phyloP scores from a whole-genome alignment of 2,329 filamentous ascomycete species.

The Venturia pyrina region DNA sequence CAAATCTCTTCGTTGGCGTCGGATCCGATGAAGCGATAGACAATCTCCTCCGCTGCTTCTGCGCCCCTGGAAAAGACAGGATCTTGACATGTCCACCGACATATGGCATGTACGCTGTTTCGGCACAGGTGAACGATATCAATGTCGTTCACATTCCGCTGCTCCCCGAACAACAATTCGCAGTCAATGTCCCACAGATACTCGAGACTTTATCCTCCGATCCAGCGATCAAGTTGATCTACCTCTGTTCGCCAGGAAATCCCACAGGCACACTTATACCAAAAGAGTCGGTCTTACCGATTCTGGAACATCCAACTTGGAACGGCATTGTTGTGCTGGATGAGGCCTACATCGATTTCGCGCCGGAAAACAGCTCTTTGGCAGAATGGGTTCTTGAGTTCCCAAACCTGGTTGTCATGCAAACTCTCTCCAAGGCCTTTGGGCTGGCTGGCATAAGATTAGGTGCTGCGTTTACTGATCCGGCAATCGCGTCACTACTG shows the following conservation, averaged over 20 bases:
- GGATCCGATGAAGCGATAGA: slow-evolving; percentile 97
- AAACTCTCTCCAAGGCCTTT: slow-evolving; percentile 97
- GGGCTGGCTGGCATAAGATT: slow-evolving; percentile 88
- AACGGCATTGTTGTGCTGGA: slow-evolving; percentile 91
- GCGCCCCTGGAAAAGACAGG: slow-evolving; percentile 73
- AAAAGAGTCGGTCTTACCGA: slow-evolving; percentile 60
- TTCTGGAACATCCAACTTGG: slow-evolving; percentile 83
- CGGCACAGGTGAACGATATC: slow-evolving; percentile 88
- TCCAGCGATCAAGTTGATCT: slow-evolving; percentile 70
- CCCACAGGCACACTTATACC: slow-evolving; percentile 72
- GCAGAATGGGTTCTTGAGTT: slow-evolving; percentile 88
- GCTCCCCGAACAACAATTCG: slow-evolving; percentile 60
- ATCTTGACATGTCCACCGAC: slow-evolving; percentile 94
- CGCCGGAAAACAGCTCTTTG: slow-evolving; percentile 65
- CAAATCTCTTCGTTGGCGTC: slow-evolving; percentile 87
- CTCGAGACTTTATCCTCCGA: slow-evolving; percentile 53
- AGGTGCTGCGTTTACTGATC: slow-evolving; percentile 71
- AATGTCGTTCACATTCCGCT: slow-evolving; percentile 79
- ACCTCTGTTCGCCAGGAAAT: slow-evolving; percentile 92
- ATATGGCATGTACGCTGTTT: slow-evolving; percentile 97
- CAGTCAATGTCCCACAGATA: slow-evolving; percentile 60
- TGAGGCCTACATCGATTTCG: slow-evolving; percentile 96
- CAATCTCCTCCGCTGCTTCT: slow-evolving; percentile 87
- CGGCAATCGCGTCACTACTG: slow-evolving; percentile 65
- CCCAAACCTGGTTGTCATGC: slow-evolving; percentile 95